Percentiles rank a stretch among this genome's conserved stretches.
These are phyloP conservation scores for Acacia pycnantha DNA, from an alignment of 331 rosid genomes.

Conservation along the genomic window DNA sequence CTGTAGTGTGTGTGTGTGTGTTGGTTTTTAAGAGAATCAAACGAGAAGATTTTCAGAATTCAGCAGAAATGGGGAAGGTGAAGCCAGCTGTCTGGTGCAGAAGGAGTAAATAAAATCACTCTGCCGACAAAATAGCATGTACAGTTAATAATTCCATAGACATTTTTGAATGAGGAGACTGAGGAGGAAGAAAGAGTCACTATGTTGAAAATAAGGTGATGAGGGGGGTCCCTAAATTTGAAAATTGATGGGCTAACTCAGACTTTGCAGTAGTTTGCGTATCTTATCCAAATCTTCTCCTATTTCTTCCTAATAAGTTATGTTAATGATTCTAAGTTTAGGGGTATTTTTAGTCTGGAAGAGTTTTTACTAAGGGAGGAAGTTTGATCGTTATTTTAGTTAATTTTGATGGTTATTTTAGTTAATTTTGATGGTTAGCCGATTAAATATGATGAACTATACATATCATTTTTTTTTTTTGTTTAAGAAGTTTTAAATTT, in stretches of 20 bases:
- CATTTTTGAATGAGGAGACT: not conserved
- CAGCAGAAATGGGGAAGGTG: not conserved
- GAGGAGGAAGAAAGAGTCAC: not conserved
- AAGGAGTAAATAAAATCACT: not conserved
- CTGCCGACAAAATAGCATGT: not conserved
- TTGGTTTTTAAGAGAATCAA: constrained; percentile 31
- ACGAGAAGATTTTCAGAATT: not conserved
- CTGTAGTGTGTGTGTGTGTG: constrained; percentile 13
- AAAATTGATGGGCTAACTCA: not conserved
- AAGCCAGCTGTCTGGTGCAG: not conserved
- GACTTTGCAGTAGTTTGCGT: constrained; percentile 17
- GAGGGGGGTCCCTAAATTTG: constrained; percentile 11
- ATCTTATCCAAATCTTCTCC: constrained; percentile 37
- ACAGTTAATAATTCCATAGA: not conserved
- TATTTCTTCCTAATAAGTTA: not conserved
- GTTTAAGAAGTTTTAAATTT: no score
- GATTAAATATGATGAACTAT: no score
- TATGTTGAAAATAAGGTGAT: not conserved
- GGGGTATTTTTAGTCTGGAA: no score
- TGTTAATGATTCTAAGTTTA: no score
- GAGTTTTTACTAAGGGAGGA: no score
- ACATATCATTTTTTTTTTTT: no score
- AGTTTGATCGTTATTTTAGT: no score
- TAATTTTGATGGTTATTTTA: no score
- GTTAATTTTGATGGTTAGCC: no score